A percentile compares a stretch with the other conserved stretches of the same genome.
Evolutionary conservation across 352 stramenopile species (phyloP).

Genomic region (Thalassiosira livingstoniorum): DNA sequence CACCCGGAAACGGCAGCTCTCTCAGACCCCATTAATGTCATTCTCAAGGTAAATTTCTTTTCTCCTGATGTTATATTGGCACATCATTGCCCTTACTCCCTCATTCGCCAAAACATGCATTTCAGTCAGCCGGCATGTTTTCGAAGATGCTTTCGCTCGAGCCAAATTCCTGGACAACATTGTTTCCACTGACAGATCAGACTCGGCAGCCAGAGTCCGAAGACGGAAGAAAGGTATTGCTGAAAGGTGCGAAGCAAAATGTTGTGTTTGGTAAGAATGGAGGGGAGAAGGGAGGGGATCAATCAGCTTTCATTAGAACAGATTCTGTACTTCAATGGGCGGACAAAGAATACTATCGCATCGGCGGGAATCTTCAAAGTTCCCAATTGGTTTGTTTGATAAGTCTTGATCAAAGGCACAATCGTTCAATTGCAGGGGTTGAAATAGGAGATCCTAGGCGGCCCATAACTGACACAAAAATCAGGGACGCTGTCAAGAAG

Average conservation of each 20-base stretch:
- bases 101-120: neutral
- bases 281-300: neutral
- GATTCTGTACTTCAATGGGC: conserved; percentile 29
- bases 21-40: conserved; percentile 30
- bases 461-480: neutral
- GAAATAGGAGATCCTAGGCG: conserved; percentile 6
- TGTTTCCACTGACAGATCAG: conserved; percentile 32
- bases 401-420: neutral
- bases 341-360: conserved; percentile 29
- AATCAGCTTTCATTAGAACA: conserved; percentile 19
- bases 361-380: neutral
- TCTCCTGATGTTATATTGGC: neutral
- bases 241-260: conserved; percentile 23
- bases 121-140: conserved; percentile 28
- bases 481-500: conserved; percentile 3
- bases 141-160: conserved; percentile 40
- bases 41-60: conserved; percentile 22
- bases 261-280: neutral
- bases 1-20: conserved; percentile 23
- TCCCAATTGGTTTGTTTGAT: conserved; percentile 21
- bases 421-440: conserved; percentile 22
- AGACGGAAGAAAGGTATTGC: conserved; percentile 28
- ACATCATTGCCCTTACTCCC: no score
- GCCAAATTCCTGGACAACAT: conserved; percentile 23
- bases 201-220: neutral